These are phyloP conservation scores for Skeletonema menzelii DNA, from an alignment of 108 stramenopile genomes.

Conservation along the genomic window DNA sequence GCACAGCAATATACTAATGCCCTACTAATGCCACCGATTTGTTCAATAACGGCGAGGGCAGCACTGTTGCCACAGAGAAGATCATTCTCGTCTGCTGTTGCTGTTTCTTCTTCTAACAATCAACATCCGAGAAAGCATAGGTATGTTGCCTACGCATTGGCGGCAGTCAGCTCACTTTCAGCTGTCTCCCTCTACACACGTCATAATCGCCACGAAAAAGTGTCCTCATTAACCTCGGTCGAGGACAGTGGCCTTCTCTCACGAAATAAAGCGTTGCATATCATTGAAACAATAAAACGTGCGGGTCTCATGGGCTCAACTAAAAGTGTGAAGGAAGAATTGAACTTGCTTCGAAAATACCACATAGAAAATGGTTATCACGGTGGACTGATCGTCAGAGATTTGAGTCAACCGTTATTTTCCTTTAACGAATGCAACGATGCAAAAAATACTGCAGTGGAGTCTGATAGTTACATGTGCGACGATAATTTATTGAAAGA, in stretches of 20 bases:
- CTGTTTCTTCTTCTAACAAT: not conserved
- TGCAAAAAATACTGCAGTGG: not conserved
- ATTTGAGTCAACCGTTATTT: conserved; percentile 58
- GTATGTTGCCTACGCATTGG: not conserved
- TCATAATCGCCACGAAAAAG: conserved; percentile 16
- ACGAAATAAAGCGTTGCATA: conserved; percentile 5
- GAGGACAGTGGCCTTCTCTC: conserved; percentile 23
- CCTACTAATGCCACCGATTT: not conserved
- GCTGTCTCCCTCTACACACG: conserved; percentile 1
- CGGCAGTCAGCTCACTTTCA: not conserved
- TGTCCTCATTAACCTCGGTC: conserved; percentile 18
- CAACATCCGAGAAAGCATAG: not conserved
- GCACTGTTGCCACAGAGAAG: not conserved
- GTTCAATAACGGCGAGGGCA: not conserved
- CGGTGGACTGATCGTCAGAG: conserved; percentile 61
- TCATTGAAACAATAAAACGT: conserved; percentile 44
- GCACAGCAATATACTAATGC: too few species aligned
- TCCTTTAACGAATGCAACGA: conserved; percentile 2
- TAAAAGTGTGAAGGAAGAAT: conserved; percentile 61
- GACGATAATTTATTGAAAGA: not conserved
- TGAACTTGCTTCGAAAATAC: conserved; percentile 55
- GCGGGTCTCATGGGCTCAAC: conserved; percentile 53
- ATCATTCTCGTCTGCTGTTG: not conserved
- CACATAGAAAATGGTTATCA: conserved; percentile 53
- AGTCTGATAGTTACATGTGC: not conserved